Conservation (phyloP, 148 eudicot genomes). For the Rhododendron ferrugineum region DNA sequence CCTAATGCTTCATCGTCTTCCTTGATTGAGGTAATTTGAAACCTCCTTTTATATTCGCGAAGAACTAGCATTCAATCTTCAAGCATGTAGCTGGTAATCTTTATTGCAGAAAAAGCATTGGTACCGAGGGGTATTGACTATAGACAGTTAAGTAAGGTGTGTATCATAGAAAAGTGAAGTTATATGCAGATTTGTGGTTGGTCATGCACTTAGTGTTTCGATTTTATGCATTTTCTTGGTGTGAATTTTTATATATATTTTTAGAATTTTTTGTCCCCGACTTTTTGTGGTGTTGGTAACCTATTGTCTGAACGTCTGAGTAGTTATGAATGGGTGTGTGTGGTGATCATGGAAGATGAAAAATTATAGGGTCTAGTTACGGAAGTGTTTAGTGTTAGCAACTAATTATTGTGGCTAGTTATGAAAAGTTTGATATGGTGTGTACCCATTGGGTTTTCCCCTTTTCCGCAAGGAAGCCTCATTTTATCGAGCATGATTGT, state of each 20-base stretch:
- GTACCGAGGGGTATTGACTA: not conserved
- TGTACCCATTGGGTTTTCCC: not conserved
- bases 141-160: not conserved
- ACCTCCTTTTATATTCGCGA: not conserved
- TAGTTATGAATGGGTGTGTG: not conserved
- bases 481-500: not conserved
- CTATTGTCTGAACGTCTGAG: not conserved
- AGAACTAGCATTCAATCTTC: not conserved
- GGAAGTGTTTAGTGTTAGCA: not conserved
- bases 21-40: slow-evolving; percentile 65
- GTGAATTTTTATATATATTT: not conserved
- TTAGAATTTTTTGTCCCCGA: not conserved
- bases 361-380: not conserved
- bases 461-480: not conserved
- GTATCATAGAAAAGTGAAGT: not conserved
- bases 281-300: not conserved
- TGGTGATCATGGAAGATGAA: not conserved
- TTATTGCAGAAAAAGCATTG: not conserved
- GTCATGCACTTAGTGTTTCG: not conserved
- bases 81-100: not conserved
- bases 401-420: not conserved
- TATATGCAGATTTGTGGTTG: not conserved
- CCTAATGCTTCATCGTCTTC: slow-evolving; percentile 48
- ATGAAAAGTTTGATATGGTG: not conserved
- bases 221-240: not conserved